Evolutionary conservation across 768 basidiomycete species (phyloP), one percentile per base, ranked within the genome.

Genomic region (Paxillus ammoniavirescens): DNA sequence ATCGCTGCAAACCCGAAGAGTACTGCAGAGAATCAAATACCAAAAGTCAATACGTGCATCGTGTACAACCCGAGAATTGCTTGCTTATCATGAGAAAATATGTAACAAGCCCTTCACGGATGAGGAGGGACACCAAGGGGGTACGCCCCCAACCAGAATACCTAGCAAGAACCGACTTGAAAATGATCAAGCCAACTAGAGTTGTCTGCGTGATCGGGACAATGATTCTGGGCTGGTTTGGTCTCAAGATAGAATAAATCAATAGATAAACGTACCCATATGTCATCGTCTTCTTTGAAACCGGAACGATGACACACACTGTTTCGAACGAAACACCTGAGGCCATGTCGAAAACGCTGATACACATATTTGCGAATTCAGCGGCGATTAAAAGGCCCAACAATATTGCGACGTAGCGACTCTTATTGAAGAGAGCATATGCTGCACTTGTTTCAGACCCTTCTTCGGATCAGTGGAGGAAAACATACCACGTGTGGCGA

Each of bases 91-190:
- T 58, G 4, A 77, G 53, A 37, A 74, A 53, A 59, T 76, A 79
- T 1, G 74, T 74, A 73, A 75, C 76, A 4, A 71, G 76, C 12
- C 77, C 76, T 59, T 79, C 77, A 14, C 76, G 69, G 62, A 75
- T 72, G 14, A 77, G 61, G 21, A 77, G 54, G 5, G 62, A 40
- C 17, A 78, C 61, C 7, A 79, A 56, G 0, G 74, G 75, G 14
- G 73, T 70, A 46, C 73, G 66, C 14, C 73, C 73, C 75, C 74
- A 76, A 13, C 75, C 75, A 2, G 64, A 62, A 23, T 71, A 71
- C n/a, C 70, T 55, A 8, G 73, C 68, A 15, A 62, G 41, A 6
- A 70, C 52, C 53, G 75, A 76, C 54, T 75, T 75, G 36, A 59
- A 61, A 0, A 63, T 40, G 0, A 75, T 77, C 15, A 75, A 59